Conservation (phyloP, 176 grass and related monocot species). For the Aegilops umbellulata region DNA sequence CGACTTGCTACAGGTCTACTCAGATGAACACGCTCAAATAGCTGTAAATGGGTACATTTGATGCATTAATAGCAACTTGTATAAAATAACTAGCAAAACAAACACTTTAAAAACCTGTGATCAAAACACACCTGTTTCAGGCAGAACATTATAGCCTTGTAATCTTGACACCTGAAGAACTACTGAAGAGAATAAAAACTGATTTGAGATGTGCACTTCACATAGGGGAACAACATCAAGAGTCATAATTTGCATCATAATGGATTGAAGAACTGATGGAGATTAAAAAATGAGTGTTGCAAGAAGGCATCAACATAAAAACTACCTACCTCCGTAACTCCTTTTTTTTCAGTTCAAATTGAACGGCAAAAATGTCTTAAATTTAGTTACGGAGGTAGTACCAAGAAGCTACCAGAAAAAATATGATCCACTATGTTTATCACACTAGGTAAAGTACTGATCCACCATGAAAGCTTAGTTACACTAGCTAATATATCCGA, state of each 20-base stretch:
- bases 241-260: background rate
- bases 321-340: background rate
- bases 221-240: background rate
- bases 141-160: conserved; percentile 73
- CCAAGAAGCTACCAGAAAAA: background rate
- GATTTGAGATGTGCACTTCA: background rate
- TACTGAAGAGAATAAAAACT: conserved; percentile 35
- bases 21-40: conserved; percentile 78
- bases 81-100: background rate
- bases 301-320: background rate
- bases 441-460: no score
- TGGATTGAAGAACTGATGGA: background rate
- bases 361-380: no score
- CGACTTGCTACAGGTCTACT: conserved; percentile 80
- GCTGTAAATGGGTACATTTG: conserved; percentile 36
- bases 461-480: no score
- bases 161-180: conserved; percentile 86
- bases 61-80: conserved; percentile 19
- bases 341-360: no score
- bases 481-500: no score
- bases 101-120: background rate
- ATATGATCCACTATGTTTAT: no score
- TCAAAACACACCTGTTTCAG: conserved; percentile 69
- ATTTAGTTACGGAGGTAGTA: no score
- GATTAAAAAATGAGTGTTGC: background rate